Conservation (phyloP, 2,329 filamentous ascomycete species). For the Sporothrix pseudoabietina region DNA sequence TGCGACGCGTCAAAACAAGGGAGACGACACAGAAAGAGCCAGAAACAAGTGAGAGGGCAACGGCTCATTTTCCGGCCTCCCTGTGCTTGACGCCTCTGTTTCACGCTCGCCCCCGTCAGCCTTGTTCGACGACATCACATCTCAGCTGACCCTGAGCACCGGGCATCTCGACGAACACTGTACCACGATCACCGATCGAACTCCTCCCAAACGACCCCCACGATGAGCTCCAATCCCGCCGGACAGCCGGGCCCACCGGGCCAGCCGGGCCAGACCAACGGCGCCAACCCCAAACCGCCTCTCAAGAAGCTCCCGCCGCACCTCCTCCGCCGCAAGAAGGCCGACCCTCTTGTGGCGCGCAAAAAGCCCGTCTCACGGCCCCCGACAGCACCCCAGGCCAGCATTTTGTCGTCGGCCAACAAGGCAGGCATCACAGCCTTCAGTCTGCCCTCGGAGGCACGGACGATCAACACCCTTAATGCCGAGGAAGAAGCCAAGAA, state of each 20-base stretch:
- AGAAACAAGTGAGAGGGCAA: neutral
- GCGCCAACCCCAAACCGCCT: constrained; percentile 31
- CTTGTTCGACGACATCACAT: neutral
- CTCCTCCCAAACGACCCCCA: constrained; percentile 25
- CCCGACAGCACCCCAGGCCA: constrained; percentile 35
- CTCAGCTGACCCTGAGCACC: neutral
- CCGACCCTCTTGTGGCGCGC: constrained; percentile 66
- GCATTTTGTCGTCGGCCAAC: constrained; percentile 31
- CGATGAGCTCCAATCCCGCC: constrained; percentile 51
- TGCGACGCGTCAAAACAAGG: constrained; percentile 15
- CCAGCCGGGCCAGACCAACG: constrained; percentile 26
- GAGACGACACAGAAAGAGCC: neutral
- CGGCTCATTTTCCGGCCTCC: neutral
- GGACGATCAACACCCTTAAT: constrained; percentile 29
- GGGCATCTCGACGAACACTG: neutral
- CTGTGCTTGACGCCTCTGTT: constrained; percentile 13
- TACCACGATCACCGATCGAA: neutral
- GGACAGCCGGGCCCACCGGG: constrained; percentile 39
- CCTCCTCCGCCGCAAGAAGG: constrained; percentile 50
- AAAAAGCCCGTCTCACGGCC: constrained; percentile 53
- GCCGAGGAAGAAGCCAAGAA: constrained; percentile 36
- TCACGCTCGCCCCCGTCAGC: neutral
- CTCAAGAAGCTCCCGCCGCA: constrained; percentile 41
- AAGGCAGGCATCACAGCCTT: constrained; percentile 28
- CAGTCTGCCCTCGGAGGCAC: constrained; percentile 34